These are phyloP conservation scores for Cryoendolithus antarcticus DNA, from an alignment of 2,329 filamentous ascomycete genomes.

Conservation along the genomic window DNA sequence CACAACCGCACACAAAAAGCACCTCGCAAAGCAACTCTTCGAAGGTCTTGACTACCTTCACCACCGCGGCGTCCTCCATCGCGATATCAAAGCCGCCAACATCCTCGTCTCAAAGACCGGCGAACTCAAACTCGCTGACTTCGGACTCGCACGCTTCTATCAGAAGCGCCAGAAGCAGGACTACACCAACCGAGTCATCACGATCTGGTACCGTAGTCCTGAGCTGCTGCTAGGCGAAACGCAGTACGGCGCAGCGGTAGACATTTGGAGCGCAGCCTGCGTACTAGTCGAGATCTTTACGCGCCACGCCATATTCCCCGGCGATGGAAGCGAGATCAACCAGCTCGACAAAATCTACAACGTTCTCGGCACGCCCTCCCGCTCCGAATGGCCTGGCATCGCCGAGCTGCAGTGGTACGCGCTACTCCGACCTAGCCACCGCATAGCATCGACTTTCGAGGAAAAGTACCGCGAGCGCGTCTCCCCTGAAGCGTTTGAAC, in stretches of 20 bases:
- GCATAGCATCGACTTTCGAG: slow-evolving; percentile 62
- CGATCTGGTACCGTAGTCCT: slow-evolving; percentile 92
- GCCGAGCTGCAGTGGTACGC: slow-evolving; percentile 97
- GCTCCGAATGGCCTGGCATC: slow-evolving; percentile 74
- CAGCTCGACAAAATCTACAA: slow-evolving; percentile 96
- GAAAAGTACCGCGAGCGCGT: slow-evolving; percentile 71
- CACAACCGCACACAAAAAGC: slow-evolving; percentile 76
- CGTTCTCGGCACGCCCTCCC: slow-evolving; percentile 76
- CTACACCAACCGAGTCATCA: slow-evolving; percentile 97
- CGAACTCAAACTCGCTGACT: slow-evolving; percentile 92
- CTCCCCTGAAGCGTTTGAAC: slow-evolving; percentile 67
- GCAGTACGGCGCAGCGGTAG: slow-evolving; percentile 76
- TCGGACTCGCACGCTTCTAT: slow-evolving; percentile 91
- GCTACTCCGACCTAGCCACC: slow-evolving; percentile 66
- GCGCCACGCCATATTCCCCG: slow-evolving; percentile 83
- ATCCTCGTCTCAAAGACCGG: slow-evolving; percentile 82
- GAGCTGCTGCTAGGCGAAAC: slow-evolving; percentile 87
- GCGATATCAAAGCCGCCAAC: slow-evolving; percentile 96
- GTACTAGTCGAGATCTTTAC: slow-evolving; percentile 96
- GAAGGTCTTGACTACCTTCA: slow-evolving; percentile 90
- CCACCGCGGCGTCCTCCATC: slow-evolving; percentile 81
- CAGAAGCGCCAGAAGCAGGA: slow-evolving; percentile 83
- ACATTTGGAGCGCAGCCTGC: slow-evolving; percentile 95
- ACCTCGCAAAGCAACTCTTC: slow-evolving; percentile 85
- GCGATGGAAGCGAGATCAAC: slow-evolving; percentile 88